A percentile compares a stretch with the other conserved stretches of the same genome.
phyloP scores from a whole-genome alignment of 305 asterid genomes.

The Plantago lanceolata region DNA sequence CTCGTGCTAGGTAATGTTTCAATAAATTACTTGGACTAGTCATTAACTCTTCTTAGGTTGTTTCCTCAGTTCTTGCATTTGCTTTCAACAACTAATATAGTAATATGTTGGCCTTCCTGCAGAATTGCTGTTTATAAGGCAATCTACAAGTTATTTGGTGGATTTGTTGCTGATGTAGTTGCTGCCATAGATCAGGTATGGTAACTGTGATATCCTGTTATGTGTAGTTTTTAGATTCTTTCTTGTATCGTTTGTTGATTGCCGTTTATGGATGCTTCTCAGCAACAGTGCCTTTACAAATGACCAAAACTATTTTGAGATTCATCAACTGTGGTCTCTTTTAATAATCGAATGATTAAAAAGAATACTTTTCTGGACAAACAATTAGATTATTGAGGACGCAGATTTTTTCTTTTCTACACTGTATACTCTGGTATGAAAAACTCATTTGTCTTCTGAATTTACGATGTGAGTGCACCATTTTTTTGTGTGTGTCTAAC shows the following conservation, averaged over 20 bases:
- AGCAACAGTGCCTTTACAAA: no score
- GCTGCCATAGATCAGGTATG: slow-evolving; percentile 98
- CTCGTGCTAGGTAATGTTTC: slow-evolving; percentile 80
- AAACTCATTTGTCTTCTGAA: no score
- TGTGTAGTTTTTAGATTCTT: slow-evolving; percentile 10
- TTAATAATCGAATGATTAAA: no score
- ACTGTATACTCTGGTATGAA: no score
- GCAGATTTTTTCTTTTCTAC: no score
- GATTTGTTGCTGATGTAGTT: slow-evolving; percentile 93
- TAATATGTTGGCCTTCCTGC: slow-evolving; percentile 28
- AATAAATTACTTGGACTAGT: slow-evolving; percentile 2
- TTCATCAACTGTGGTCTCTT: no score
- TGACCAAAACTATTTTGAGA: no score
- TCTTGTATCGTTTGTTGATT: not conserved
- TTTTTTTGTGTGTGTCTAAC: no score
- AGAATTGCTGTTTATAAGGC: slow-evolving; percentile 99
- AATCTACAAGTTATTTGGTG: slow-evolving; percentile 89
- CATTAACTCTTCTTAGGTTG: not conserved
- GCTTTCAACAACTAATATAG: slow-evolving; percentile 17
- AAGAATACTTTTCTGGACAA: no score
- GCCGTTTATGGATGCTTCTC: not conserved
- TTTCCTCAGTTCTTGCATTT: slow-evolving; percentile 3
- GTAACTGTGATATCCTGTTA: slow-evolving; percentile 16
- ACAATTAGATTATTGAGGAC: no score
- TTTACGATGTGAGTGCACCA: no score